phyloP scores from a whole-genome alignment of 106 monocot genomes.

The Amphibolis antarctica region DNA sequence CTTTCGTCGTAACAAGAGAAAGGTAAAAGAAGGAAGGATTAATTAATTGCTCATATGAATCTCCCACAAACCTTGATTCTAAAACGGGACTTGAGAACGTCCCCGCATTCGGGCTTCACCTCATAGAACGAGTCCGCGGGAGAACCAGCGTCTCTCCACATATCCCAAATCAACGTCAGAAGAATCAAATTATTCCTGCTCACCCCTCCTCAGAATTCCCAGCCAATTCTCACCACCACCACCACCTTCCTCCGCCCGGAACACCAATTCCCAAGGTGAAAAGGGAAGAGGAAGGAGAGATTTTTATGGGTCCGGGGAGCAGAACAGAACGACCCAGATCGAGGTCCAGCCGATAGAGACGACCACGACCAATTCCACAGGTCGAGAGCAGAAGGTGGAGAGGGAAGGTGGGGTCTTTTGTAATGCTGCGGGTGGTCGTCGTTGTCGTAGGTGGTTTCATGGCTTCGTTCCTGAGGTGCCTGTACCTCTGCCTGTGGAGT shows the following conservation, averaged over 20 bases:
- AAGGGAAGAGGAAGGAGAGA: background rate
- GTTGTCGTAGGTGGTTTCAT: too few species aligned
- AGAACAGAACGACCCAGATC: background rate
- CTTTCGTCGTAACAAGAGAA: background rate
- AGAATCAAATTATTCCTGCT: background rate
- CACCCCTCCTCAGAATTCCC: too few species aligned
- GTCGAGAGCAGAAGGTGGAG: background rate
- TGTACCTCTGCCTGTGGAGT: too few species aligned
- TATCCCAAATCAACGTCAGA: background rate
- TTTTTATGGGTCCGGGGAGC: background rate
- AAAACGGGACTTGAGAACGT: conserved; percentile 27
- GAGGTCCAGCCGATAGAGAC: background rate
- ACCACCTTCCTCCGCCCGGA: background rate
- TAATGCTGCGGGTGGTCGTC: background rate
- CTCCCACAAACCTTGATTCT: conserved; percentile 20
- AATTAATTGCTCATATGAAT: background rate
- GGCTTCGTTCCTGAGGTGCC: too few species aligned
- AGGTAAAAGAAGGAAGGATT: background rate
- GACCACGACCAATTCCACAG: too few species aligned
- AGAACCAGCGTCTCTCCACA: conserved; percentile 21
- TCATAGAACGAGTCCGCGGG: conserved; percentile 22
- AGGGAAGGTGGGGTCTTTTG: background rate
- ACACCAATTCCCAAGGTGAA: background rate
- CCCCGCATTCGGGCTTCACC: conserved; percentile 17
- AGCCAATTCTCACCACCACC: background rate